A percentile compares a stretch with the other conserved stretches of the same genome.
phyloP scores from a whole-genome alignment of 768 basidiomycete species.

The Lyophyllum decastes region DNA sequence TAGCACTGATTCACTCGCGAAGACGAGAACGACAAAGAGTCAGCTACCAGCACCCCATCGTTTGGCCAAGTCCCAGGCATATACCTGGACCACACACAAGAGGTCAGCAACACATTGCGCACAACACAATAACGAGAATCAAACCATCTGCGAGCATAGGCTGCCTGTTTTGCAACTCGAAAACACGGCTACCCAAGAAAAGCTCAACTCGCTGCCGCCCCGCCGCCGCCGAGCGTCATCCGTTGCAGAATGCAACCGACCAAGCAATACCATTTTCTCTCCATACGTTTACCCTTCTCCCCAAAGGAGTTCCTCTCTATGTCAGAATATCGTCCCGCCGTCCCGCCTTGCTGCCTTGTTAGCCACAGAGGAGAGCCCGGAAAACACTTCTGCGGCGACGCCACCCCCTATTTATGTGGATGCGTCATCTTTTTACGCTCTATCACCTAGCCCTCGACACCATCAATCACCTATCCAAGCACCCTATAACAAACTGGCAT shows the following conservation, averaged over 20 bases:
- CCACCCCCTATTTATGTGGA: not conserved
- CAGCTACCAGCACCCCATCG: not conserved
- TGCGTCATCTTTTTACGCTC: constrained; percentile 4
- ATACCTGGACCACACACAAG: constrained; percentile 27
- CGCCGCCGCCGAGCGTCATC: constrained; percentile 49
- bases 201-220: not conserved
- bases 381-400: not conserved
- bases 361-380: constrained; percentile 8
- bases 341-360: constrained; percentile 25
- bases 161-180: not conserved
- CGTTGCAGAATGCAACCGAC: constrained; percentile 37
- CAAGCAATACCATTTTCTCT: constrained; percentile 1
- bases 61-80: not conserved
- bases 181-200: not conserved
- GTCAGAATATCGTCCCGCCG: constrained; percentile 26
- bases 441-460: constrained; percentile 18
- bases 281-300: not conserved
- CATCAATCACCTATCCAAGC: not conserved
- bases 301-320: not conserved
- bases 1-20: not conserved
- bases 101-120: constrained; percentile 27
- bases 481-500: not conserved
- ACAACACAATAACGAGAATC: not conserved
- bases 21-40: not conserved
- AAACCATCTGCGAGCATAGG: not conserved